Evolutionary conservation across 2,329 filamentous ascomycete species (phyloP), one percentile per base, ranked within the genome.

Genomic region (Arthrobotrys pseudoclavata): DNA sequence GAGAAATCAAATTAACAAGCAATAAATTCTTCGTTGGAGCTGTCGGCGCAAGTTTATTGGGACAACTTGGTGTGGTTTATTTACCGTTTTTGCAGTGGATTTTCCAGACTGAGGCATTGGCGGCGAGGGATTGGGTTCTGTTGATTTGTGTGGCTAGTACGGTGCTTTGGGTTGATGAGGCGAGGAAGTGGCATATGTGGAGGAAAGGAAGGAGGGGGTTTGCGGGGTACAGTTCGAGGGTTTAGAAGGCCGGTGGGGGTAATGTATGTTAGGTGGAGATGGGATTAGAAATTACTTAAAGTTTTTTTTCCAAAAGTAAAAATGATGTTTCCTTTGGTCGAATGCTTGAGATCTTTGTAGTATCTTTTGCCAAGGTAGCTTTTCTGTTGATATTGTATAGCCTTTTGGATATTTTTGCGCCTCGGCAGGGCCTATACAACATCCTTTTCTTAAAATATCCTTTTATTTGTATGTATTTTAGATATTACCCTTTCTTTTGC

Each of bases 1-100:
- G 96, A 47, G 94, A 99, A 83, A 87, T 97, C 62, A 89, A 91
- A 7, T 84, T 97, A 12, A 92, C 96, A 71, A 90, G 91, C 7
- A 99, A 99, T 83, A 91, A 90, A 76, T 91, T 99, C 84, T 99
- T 99, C 86, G 98, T 98, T 84, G 97, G 95, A 87, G 94, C 96
- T 0, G 96, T 99, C 1, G 88, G 91, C 7, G 90, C 96, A 24
- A 95, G 92, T 83, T 84, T 99, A 60, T 85, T 92, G 4, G 96
- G 96, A 1, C 96, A 99, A 84, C 85, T 94, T 53, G 88, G 95
- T 79, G 96, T 99, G 69, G 93, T 99, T 67, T 99, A 98, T 84
- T 90, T 98, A 79, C 96, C 96, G 9, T 94, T 94, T 85, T 86
- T 99, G 81, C 96, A 99, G 85, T 89, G 92, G 64, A 91, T 98